Evolutionary conservation across 345 rosid species (phyloP).

Genomic region (Zanthoxylum bungeanum): DNA sequence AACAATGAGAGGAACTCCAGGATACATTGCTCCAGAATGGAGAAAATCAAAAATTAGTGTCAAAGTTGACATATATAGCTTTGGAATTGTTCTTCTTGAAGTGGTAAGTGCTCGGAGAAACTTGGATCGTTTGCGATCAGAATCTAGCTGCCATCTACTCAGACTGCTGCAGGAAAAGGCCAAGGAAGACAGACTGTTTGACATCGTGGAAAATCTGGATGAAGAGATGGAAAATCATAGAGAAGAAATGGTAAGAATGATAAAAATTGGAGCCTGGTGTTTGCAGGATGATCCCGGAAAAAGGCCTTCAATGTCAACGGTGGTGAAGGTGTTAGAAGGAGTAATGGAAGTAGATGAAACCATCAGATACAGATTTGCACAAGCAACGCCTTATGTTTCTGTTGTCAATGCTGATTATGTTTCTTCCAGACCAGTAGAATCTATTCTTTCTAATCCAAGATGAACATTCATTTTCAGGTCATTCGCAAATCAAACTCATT

Average conservation of each 20-base stretch:
- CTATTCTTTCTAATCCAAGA: constrained; percentile 20
- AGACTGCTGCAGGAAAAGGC: constrained; percentile 20
- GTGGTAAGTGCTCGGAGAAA: constrained; percentile 23
- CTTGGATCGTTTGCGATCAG: constrained; percentile 9
- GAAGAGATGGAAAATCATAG: constrained; percentile 13
- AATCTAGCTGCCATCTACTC: constrained; percentile 22
- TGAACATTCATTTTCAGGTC: background rate
- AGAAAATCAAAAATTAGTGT: constrained; percentile 17
- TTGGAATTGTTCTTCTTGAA: constrained; percentile 33
- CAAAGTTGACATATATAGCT: constrained; percentile 36
- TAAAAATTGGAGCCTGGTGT: constrained; percentile 32
- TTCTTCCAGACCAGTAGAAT: background rate
- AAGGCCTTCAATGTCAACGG: constrained; percentile 34
- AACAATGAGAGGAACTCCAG: constrained; percentile 23
- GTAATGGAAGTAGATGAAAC: constrained; percentile 5
- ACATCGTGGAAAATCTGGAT: constrained; percentile 16
- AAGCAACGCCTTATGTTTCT: background rate
- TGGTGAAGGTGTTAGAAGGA: constrained; percentile 33
- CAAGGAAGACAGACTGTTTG: constrained; percentile 18
- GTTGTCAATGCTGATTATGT: background rate
- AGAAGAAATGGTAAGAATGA: constrained; percentile 17
- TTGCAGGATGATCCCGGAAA: constrained; percentile 23
- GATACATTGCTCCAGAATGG: constrained; percentile 29
- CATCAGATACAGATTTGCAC: background rate
- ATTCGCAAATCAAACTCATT: background rate